Base-by-base conservation (phyloP, 257 asterid species). In the Marsdenia floribunda region DNA sequence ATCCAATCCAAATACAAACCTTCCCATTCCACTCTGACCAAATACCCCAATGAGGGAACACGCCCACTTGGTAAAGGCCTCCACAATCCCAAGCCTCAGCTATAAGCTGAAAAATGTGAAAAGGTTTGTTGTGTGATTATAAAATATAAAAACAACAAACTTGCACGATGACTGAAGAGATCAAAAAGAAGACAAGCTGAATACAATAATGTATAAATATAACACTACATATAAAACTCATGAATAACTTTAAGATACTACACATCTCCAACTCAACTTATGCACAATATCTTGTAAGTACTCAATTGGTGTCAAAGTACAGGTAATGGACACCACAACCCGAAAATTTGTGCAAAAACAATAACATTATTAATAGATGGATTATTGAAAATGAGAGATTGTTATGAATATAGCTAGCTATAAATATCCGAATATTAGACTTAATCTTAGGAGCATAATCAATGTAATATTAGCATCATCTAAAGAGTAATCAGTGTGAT, bases 1-100 rank as follows among this genome's bases (percentile, higher is more conserved):
- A 70, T 67, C 75, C 61, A 61, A 19, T 7, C 26, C 52, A 83
- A 67, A 55, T 16, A 49, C 87, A 71, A 77, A 90, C 99, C 96
- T 95, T 92, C 78, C 99, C 99, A 79, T 95, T 95, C 99, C 99
- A 95, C 80, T 95, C 99, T 18, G 97, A 95, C 99, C 99, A 95
- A 76, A 89, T 77, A 77, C 99, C 97, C 96, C 96, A 92, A 66
- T 92, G 99, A 55, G 99, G 97, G 82, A 95, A 95, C 74, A 26
- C 71, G 67, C 99, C 99, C 64, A 95, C 98, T 87, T 95, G 99
- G 85, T 95, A 95, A 67, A 95, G 98, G 80, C 99, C 99, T 76
- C 98, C 99, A 81, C 99, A 95, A 81, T 95, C 99, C 99, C 99
- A 95, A 72, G 98, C 97, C 86, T 95, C 99, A 58, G 99, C 99